These are phyloP conservation scores for Colletotrichum limetticola DNA, from an alignment of 2,329 filamentous ascomycete species.

Conservation along the genomic window DNA sequence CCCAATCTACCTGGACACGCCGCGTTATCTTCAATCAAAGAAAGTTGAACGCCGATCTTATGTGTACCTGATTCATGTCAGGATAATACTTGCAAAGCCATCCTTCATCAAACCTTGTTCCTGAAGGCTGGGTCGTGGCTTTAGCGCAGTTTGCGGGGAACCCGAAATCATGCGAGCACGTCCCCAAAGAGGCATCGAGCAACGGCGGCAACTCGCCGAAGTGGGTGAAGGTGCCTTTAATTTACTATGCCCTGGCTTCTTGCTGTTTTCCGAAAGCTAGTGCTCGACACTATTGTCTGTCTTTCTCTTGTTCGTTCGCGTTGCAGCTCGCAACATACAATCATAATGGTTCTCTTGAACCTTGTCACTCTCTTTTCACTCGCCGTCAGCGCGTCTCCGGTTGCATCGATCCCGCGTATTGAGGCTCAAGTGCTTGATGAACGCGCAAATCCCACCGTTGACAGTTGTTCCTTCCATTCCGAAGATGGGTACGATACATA, in stretches of 20 bases:
- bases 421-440: background rate
- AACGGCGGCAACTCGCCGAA: background rate
- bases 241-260: background rate
- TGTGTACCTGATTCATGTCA: background rate
- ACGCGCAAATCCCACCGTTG: background rate
- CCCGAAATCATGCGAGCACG: background rate
- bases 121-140: background rate
- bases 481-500: background rate
- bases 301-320: background rate
- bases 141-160: background rate
- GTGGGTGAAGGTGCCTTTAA: background rate
- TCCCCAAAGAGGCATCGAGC: background rate
- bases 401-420: background rate
- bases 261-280: background rate
- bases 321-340: background rate
- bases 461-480: background rate
- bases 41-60: background rate
- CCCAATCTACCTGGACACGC: background rate
- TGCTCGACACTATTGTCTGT: background rate
- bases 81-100: background rate
- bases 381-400: background rate
- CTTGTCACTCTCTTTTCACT: background rate
- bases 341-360: slow-evolving; percentile 7
- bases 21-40: background rate
- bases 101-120: background rate